A percentile compares a stretch with the other conserved stretches of the same genome.
Evolutionary conservation across 331 rosid genomes (phyloP).

Genomic region (Rhamnella rubrinervis): DNA sequence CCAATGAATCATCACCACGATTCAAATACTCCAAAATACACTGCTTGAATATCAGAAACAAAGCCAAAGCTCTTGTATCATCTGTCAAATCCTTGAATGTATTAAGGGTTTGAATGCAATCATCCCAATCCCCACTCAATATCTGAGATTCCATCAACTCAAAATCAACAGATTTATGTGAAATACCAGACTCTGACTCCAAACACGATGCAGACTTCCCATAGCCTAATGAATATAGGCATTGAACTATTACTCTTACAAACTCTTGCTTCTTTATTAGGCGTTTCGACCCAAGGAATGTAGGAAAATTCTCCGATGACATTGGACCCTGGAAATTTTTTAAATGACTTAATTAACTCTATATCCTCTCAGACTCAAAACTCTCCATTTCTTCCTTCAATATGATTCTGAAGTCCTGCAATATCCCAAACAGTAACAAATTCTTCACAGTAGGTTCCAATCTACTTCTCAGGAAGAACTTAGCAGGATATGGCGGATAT

Average conservation of each 20-base stretch:
- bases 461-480: not conserved
- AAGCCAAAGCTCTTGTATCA: constrained; percentile 56
- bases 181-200: constrained; percentile 80
- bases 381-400: constrained; percentile 28
- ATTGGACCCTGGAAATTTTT: constrained; percentile 16
- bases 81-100: constrained; percentile 45
- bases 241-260: constrained; percentile 68
- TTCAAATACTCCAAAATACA: constrained; percentile 59
- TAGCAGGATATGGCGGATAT: not conserved
- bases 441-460: not conserved
- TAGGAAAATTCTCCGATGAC: constrained; percentile 51
- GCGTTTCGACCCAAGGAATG: constrained; percentile 58
- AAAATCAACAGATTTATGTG: constrained; percentile 48
- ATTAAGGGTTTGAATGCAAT: constrained; percentile 44
- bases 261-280: constrained; percentile 67
- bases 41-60: constrained; percentile 68
- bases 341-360: constrained; percentile 14
- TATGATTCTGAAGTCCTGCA: constrained; percentile 9
- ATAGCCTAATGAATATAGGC: constrained; percentile 66
- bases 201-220: constrained; percentile 57
- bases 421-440: constrained; percentile 9
- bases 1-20: constrained; percentile 57
- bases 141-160: constrained; percentile 59
- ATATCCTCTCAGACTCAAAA: constrained; percentile 9
- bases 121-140: constrained; percentile 67